Evolutionary conservation across 2,329 filamentous ascomycete species (phyloP).

Genomic region (Trichophyton schoenleinii): DNA sequence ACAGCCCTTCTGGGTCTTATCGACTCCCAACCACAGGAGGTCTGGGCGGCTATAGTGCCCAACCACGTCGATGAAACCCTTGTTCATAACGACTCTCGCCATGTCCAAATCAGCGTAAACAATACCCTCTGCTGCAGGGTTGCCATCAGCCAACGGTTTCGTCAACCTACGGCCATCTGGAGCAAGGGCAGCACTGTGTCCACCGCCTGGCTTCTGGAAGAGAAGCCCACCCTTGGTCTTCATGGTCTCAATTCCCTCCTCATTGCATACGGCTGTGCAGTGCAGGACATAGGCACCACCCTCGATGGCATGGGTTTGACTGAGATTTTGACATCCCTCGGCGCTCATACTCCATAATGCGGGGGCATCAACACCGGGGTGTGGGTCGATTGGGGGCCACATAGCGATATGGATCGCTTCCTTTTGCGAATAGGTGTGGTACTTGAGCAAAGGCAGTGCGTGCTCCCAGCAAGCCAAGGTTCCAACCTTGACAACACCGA

Average conservation of each 20-base stretch:
- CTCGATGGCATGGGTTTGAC: conserved; percentile 47
- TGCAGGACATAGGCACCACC: conserved; percentile 44
- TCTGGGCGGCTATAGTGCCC: conserved; percentile 43
- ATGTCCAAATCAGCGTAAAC: conserved; percentile 40
- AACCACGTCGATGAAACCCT: conserved; percentile 34
- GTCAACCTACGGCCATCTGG: conserved; percentile 40
- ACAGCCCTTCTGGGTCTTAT: background rate
- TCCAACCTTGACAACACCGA: conserved; percentile 24
- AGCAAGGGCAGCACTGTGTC: conserved; percentile 37
- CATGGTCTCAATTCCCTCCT: conserved; percentile 35
- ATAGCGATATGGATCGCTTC: conserved; percentile 39
- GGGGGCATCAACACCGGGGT: conserved; percentile 12
- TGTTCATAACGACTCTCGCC: conserved; percentile 29
- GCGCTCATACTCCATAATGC: conserved; percentile 23
- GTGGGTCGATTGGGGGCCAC: conserved; percentile 32
- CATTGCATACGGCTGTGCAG: conserved; percentile 36
- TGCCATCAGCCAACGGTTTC: conserved; percentile 18
- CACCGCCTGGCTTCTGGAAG: conserved; percentile 32
- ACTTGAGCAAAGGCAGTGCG: conserved; percentile 39
- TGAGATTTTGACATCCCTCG: conserved; percentile 28
- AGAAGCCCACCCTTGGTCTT: conserved; percentile 30
- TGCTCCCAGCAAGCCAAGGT: conserved; percentile 42
- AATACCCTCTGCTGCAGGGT: conserved; percentile 33
- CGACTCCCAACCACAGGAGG: conserved; percentile 37
- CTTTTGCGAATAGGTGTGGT: conserved; percentile 33